Evolutionary conservation across 345 rosid species (phyloP).

Genomic region (Salix dunnii): DNA sequence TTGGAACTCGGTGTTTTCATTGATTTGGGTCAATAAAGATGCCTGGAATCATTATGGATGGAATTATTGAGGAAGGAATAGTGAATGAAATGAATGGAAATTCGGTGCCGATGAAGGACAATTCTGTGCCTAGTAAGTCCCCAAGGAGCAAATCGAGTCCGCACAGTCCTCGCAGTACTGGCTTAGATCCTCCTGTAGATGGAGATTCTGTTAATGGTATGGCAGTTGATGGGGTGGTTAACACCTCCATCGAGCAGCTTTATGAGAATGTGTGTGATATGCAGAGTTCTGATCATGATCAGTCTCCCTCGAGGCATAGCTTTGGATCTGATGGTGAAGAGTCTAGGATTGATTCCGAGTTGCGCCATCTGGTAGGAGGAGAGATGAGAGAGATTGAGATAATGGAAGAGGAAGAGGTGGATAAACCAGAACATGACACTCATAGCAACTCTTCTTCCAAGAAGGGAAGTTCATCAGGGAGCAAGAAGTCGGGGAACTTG

Average conservation of each 20-base stretch:
- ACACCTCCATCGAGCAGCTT: slow-evolving; percentile 34
- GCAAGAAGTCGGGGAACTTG: slow-evolving; percentile 46
- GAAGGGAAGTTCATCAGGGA: slow-evolving; percentile 38
- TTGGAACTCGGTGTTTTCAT: slow-evolving; percentile 18
- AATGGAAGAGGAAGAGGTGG: slow-evolving; percentile 37
- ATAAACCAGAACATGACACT: slow-evolving; percentile 41
- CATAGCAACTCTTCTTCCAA: slow-evolving; percentile 39
- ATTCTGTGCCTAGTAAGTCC: slow-evolving; percentile 32
- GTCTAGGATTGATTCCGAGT: slow-evolving; percentile 33
- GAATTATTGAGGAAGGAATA: slow-evolving; percentile 35
- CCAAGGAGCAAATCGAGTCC: slow-evolving; percentile 26
- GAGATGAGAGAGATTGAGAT: slow-evolving; percentile 35
- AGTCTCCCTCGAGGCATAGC: slow-evolving; percentile 25
- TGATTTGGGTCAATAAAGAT: slow-evolving; percentile 30
- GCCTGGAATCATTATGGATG: slow-evolving; percentile 60
- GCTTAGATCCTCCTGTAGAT: slow-evolving; percentile 18
- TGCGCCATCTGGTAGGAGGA: slow-evolving; percentile 33
- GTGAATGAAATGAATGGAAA: slow-evolving; percentile 35
- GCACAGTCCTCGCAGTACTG: slow-evolving; percentile 27
- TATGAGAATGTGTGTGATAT: slow-evolving; percentile 36
- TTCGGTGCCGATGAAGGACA: slow-evolving; percentile 36
- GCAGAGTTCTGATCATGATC: slow-evolving; percentile 38
- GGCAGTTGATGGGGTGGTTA: slow-evolving; percentile 14
- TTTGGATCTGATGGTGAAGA: slow-evolving; percentile 35
- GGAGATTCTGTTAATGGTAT: slow-evolving; percentile 7